Conservation (phyloP, 106 monocot species). For the Acorus gramineus region DNA sequence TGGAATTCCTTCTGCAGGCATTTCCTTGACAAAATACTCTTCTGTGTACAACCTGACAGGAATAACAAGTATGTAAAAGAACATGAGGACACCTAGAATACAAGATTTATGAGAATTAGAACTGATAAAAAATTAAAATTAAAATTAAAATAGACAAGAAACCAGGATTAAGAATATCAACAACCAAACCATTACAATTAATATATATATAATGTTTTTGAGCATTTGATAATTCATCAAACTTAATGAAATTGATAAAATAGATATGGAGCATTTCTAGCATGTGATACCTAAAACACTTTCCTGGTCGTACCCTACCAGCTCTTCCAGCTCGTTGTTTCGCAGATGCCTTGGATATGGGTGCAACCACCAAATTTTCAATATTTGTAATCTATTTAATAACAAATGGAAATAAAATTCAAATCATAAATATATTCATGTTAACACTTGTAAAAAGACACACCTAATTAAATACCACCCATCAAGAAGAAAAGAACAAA, state of each 20-base stretch:
- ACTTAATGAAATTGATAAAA: too few species aligned
- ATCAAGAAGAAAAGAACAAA: too few species aligned
- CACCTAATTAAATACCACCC: too few species aligned
- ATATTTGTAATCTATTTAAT: constrained; percentile 73
- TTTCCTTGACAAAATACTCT: constrained; percentile 80
- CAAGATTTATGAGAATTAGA: too few species aligned
- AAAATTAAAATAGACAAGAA: too few species aligned
- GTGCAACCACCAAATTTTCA: constrained; percentile 86
- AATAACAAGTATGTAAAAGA: constrained; percentile 1
- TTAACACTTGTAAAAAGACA: too few species aligned
- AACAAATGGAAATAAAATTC: not conserved
- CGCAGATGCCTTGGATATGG: constrained; percentile 98
- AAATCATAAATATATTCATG: not conserved
- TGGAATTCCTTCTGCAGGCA: constrained; percentile 83
- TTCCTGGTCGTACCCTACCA: constrained; percentile 84
- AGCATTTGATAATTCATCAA: too few species aligned
- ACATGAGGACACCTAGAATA: too few species aligned
- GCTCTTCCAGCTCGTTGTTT: constrained; percentile 89
- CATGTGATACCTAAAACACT: constrained; percentile 71
- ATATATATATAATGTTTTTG: too few species aligned
- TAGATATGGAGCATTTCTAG: not conserved
- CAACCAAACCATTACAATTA: too few species aligned
- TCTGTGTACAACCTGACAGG: constrained; percentile 80
- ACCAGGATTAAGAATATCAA: too few species aligned
- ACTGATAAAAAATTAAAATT: too few species aligned